Evolutionary conservation across 116 monocot genomes (phyloP), one percentile per base, ranked within the genome.

Genomic region (Dioscorea cayenensis): DNA sequence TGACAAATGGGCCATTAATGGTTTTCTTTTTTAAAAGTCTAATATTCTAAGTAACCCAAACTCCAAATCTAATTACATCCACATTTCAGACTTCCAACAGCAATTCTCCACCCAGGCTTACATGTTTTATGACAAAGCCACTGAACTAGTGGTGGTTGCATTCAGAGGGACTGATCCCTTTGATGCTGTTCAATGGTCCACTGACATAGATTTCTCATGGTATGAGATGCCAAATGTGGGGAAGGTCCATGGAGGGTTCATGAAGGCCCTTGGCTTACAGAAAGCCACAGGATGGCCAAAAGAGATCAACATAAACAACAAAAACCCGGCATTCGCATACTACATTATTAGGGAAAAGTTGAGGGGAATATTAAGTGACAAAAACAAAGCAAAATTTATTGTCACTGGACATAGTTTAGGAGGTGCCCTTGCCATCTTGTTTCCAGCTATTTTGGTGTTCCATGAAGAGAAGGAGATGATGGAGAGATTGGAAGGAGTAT

Each of bases 181-280:
- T 76, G 69, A 93, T 32, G 79, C 84, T 37, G 19, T 51, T 37
- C 86, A 90, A 48, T 93, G 93, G 93, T 74, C 81, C 81, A 79
- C 82, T 35, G 97, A 97, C 76, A n/a, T 93, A 14, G 93, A 97
- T 74, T 84, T 88, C 81, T 97, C 97, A 0, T 97, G 90, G 93
- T 90, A 83, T 76, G 83, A 90, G 49, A 81, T 93, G 72, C 84
- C 84, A 0, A 25, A 64, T 0, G 83, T 90, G 0, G 97, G 97
- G 59, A 86, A 76, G 72, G 72, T 97, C 71, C 97, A 97, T 63
- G 85, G 82, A 7, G 97, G 97, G 10, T 97, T 97, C 88, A 84
- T 93, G 84, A 93, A 90, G 71, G 97, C 93, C 18, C 66, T 97
- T 2, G 97, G 97, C 3, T 38, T 97, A 13, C 97, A 93, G 50